phyloP scores from a whole-genome alignment of 768 basidiomycete species.

The Tricholoma furcatifolium region DNA sequence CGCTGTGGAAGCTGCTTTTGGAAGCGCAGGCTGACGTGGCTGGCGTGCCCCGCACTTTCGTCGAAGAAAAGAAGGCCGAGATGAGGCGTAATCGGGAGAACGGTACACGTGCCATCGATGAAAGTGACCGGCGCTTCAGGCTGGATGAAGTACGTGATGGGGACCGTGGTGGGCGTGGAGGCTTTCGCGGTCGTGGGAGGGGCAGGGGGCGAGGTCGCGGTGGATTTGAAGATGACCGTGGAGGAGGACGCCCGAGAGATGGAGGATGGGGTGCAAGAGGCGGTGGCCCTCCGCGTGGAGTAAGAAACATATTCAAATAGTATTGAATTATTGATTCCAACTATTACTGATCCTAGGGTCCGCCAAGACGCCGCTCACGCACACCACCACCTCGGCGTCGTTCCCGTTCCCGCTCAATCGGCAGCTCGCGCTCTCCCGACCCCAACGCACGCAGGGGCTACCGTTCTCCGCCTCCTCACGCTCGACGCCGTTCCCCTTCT shows the following conservation, averaged over 20 bases:
- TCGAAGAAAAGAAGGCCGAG: conserved; percentile 92
- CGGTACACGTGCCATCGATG: conserved; percentile 65
- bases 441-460: conserved; percentile 33
- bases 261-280: conserved; percentile 73
- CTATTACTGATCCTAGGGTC: conserved; percentile 25
- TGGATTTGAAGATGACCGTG: conserved; percentile 45
- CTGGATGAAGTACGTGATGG: conserved; percentile 68
- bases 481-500: conserved; percentile 40
- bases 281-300: conserved; percentile 42
- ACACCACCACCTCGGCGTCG: conserved; percentile 50
- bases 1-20: conserved; percentile 88
- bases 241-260: conserved; percentile 54
- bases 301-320: conserved; percentile 21
- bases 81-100: conserved; percentile 69
- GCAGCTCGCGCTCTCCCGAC: conserved; percentile 37
- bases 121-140: conserved; percentile 66
- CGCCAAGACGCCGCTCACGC: conserved; percentile 45
- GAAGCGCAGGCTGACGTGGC: conserved; percentile 89
- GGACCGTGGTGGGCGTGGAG: conserved; percentile 51
- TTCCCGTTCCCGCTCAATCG: conserved; percentile 40
- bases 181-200: conserved; percentile 53
- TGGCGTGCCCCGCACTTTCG: conserved; percentile 86
- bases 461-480: conserved; percentile 38
- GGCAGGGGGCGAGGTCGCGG: conserved; percentile 54
- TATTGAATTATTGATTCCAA: neutral